Evolutionary conservation across 2,329 filamentous ascomycete species (phyloP).

Genomic region (Neonectria sp.): DNA sequence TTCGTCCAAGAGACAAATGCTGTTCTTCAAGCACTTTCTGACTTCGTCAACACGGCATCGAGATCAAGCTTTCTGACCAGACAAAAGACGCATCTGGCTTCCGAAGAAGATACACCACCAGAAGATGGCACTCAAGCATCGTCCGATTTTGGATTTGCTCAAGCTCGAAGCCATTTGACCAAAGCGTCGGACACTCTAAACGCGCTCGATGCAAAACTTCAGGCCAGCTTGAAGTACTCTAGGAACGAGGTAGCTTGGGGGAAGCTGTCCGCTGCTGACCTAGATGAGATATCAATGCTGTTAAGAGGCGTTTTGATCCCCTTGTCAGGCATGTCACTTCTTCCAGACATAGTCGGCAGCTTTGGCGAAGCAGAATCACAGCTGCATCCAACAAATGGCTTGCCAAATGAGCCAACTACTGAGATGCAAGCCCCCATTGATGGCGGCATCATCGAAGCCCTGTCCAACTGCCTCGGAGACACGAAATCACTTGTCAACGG

Average conservation of each 20-base stretch:
- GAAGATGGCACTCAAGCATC: conserved; percentile 9
- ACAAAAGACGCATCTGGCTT: conserved; percentile 9
- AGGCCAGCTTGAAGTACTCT: conserved; percentile 22
- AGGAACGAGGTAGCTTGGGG: conserved; percentile 21
- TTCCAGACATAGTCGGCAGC: conserved; percentile 25
- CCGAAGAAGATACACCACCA: conserved; percentile 2
- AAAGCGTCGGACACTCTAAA: conserved; percentile 23
- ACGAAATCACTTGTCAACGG: conserved; percentile 18
- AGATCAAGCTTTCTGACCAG: conserved; percentile 18
- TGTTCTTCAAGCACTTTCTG: conserved; percentile 19
- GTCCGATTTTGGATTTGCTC: conserved; percentile 10
- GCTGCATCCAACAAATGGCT: background rate
- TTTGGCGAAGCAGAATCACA: conserved; percentile 16
- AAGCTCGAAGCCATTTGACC: conserved; percentile 9
- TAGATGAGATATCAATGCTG: conserved; percentile 20
- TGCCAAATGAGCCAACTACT: background rate
- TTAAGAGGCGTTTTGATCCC: conserved; percentile 20
- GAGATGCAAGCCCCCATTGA: conserved; percentile 16
- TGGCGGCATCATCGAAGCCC: conserved; percentile 25
- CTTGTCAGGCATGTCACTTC: conserved; percentile 26
- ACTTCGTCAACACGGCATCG: conserved; percentile 18
- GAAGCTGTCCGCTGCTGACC: conserved; percentile 11
- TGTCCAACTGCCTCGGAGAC: conserved; percentile 22
- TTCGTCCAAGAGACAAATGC: conserved; percentile 24
- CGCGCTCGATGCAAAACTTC: conserved; percentile 23